Percentiles rank a stretch among this genome's conserved stretches.
Conservation (phyloP, 139 green algal species). For the Coelastrella sp. region DNA sequence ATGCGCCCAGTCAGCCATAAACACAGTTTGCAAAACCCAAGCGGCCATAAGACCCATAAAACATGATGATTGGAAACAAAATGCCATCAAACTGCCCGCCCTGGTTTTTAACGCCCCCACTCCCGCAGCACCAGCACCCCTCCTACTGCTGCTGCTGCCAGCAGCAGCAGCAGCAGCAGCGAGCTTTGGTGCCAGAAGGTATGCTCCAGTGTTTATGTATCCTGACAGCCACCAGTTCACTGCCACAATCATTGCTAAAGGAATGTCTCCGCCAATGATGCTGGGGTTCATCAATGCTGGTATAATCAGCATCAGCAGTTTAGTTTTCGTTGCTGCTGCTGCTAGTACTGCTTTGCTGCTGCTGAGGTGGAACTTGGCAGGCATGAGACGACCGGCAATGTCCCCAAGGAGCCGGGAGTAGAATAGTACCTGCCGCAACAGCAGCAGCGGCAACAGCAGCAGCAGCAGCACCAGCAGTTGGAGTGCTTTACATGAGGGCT, state of each 20-base stretch:
- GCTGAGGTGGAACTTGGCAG: conserved; percentile 47
- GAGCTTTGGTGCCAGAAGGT: conserved; percentile 74
- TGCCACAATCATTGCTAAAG: conserved; percentile 40
- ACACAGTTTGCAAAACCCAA: conserved; percentile 45
- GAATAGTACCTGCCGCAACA: conserved; percentile 74
- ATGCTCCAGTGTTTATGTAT: conserved; percentile 79
- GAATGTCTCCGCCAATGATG: conserved; percentile 50
- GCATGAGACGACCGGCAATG: conserved; percentile 70
- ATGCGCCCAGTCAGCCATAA: conserved; percentile 7
- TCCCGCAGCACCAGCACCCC: neutral
- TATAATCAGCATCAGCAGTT: conserved; percentile 45
- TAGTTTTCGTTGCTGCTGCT: conserved; percentile 2
- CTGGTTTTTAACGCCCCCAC: conserved; percentile 53
- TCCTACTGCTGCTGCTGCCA: neutral
- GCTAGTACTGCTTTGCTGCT: conserved; percentile 13
- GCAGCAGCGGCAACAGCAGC: neutral
- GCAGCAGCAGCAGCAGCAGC: conserved; percentile 50
- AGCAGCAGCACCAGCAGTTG: neutral
- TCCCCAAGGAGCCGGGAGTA: conserved; percentile 79
- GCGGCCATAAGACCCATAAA: conserved; percentile 70
- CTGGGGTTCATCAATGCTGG: conserved; percentile 23
- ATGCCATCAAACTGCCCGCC: conserved; percentile 75
- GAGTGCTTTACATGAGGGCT: neutral
- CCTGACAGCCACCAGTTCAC: conserved; percentile 73
- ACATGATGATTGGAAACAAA: conserved; percentile 74